Evolutionary conservation across 805 yeast genomes (phyloP).

Genomic region (Starmera pachycereana): DNA sequence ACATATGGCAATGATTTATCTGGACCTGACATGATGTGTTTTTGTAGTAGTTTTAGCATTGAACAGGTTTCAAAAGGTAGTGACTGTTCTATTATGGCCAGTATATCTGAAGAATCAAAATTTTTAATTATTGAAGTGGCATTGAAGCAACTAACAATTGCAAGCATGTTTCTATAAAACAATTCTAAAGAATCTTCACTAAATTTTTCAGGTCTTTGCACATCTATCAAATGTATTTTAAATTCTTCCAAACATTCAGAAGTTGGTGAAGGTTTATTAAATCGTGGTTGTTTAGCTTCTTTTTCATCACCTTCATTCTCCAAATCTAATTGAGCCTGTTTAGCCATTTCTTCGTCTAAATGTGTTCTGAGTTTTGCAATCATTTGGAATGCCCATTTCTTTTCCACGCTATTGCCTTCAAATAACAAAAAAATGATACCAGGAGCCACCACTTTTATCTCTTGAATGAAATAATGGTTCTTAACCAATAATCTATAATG

Average conservation of each 20-base stretch:
- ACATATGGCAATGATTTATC: slow-evolving; percentile 32
- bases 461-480: slow-evolving; percentile 19
- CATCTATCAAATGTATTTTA: slow-evolving; percentile 35
- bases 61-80: slow-evolving; percentile 24
- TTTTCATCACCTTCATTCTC: no score
- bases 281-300: slow-evolving; percentile 1
- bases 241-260: slow-evolving; percentile 45
- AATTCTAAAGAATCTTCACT: slow-evolving; percentile 26
- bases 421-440: slow-evolving; percentile 45
- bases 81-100: slow-evolving; percentile 11
- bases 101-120: slow-evolving; percentile 17
- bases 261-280: slow-evolving; percentile 17
- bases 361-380: slow-evolving; percentile 12
- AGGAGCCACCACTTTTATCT: slow-evolving; percentile 25
- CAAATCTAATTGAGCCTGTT: no score
- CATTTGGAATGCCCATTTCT: slow-evolving; percentile 35
- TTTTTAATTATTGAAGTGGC: slow-evolving; percentile 23
- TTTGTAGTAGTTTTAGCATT: slow-evolving; percentile 31
- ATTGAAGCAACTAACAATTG: slow-evolving; percentile 27
- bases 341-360: no score
- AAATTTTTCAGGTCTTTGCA: slow-evolving; percentile 44
- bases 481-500: slow-evolving; percentile 21
- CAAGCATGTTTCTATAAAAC: slow-evolving; percentile 38
- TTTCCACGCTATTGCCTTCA: slow-evolving; percentile 38
- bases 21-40: slow-evolving; percentile 42